Evolutionary conservation across 192 early-diverging fungal species (phyloP), one percentile per base, ranked within the genome.

Genomic region (Coemansia aciculifera): DNA sequence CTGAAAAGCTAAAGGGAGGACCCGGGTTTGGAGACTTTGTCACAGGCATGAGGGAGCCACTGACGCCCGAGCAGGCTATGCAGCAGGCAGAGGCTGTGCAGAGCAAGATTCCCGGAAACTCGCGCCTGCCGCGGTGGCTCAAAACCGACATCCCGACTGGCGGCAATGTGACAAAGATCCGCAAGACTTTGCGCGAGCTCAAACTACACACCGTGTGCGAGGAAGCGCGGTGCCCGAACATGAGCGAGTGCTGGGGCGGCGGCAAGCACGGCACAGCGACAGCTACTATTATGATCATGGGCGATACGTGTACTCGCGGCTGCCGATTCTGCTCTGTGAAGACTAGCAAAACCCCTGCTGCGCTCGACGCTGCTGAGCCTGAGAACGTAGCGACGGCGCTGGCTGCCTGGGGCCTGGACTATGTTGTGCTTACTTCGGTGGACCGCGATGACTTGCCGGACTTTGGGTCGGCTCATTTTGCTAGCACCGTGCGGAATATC

Each of bases 251-350:
- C 85, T 99, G 97, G 97, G 95, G 95, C 65, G 96, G 95, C 34
- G 95, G 95, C 63, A 93, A 96, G 76, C 89, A 93, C 74, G 87
- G 91, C 43, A 97, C 94, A 21, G 95, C 97, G 3, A 99, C 97
- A 3, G 97, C 97, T 0, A 99, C 97, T 8, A 97, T 99, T 64
- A 99, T 96, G 94, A 86, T 98, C 71, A 97, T 99, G 95, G 97
- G 97, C 61, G 95, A 96, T 72, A 93, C 95, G 75, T 99, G 97
- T 81, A 99, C 97, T 5, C 88, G 97, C 62, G 97, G 95, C 0
- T 99, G 97, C 81, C 85, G 97, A 46, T 99, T 99, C 86, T 99
- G 97, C 70, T 94, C 95, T 15, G 97, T 99, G 37, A 99, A 99
- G 83, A 99, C 97, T 46, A 96, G 88, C 81, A 87, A 89, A 66